Evolutionary conservation across 805 yeast species (phyloP), one percentile per base, ranked within the genome.

Genomic region (Kluyveromyces nonfermentans): DNA sequence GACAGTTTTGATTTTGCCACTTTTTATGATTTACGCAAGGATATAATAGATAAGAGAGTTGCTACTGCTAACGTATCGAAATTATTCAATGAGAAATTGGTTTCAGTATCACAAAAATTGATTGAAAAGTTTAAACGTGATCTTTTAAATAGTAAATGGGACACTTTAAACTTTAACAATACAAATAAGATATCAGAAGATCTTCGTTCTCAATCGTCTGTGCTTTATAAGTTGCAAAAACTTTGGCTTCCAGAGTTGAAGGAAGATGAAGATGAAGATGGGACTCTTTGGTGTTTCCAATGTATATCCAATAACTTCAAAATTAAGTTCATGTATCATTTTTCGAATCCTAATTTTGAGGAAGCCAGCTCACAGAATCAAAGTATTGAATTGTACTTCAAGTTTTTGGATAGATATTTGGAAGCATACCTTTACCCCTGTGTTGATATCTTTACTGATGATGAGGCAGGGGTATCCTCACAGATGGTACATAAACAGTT

Each of bases 321-420:
- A 14, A 54, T 67, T 6, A 66, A 81, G 41, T 78, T 78, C 54
- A 65, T 73, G 33, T 78, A 70, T 56, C 83, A 78, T 54, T 78
- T 78, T 60, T 69, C 70, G 44, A 57, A 63, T 5, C 45, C 64
- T n/a, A 33, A 73, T 65, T 54, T 52, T 7, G 34, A 17, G 14
- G 38, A 37, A 25, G 32, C 45, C 18, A 36, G 38, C 21, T 37
- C 67, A 69, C 46, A 59, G 70, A 43, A 72, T 68, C 34, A 70
- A 66, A 47, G 78, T 76, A 38, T 54, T 17, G 81, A 78, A 52
- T 68, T 75, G 64, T 75, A 78, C 28, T 68, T 75, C 47, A 63
- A 62, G 17, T 78, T 69, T 47, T 60, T 70, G n/a, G 72, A 74
- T 49, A 68, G 67, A 32, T 76, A 75, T 47, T 51, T 78, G 28